Base-by-base conservation (phyloP, 176 grass and related monocot genomes). In the Paspalum vaginatum region DNA sequence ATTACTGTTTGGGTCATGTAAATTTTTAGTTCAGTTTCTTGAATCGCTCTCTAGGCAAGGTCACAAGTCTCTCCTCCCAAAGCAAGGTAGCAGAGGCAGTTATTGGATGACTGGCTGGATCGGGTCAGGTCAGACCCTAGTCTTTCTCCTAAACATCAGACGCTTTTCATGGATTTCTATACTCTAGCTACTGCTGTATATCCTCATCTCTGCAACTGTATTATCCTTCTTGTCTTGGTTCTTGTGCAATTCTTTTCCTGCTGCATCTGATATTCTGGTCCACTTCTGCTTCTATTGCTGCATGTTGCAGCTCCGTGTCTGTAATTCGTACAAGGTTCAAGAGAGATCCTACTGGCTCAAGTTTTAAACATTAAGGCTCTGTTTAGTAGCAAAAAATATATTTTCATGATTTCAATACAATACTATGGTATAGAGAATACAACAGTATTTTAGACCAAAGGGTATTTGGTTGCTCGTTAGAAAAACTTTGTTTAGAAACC, bases 71-170 rank as follows among this genome's bases (percentile, higher is more conserved):
- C 87, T 81, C 21, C 82, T 58, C 78, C 72, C 72, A 72, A 81
- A 85, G 78, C 48, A 84, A 60, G 67, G 40, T 49, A 37, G 15
- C 52, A 84, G 57, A 63, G 37, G 60, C 50, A 74, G 68, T 57
- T 58, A 86, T 53, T 40, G 84, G 77, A 59, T 74, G 42, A 15
- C 56, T 64, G 73, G 3, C 32, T 32, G 52, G 43, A 55, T 68
- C 49, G 84, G 81, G 76, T 68, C 77, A 88, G 87, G 63, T 85
- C 76, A 70, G 87, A 76, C 52, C 48, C 41, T 85, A 77, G 68
- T 78, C 59, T 51, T 72, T 72, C 18, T 72, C 47, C 48, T 70
- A 54, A 22, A 57, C 71, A 57, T 81, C 65, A 69, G 65, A 75
- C 56, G 16, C 58, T 52, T 66, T 67, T 67, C 61, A 73, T 74